Evolutionary conservation across 1,284 basidiomycete species (phyloP), one percentile per base, ranked within the genome.

Genomic region (Cryptococcus hybrid): DNA sequence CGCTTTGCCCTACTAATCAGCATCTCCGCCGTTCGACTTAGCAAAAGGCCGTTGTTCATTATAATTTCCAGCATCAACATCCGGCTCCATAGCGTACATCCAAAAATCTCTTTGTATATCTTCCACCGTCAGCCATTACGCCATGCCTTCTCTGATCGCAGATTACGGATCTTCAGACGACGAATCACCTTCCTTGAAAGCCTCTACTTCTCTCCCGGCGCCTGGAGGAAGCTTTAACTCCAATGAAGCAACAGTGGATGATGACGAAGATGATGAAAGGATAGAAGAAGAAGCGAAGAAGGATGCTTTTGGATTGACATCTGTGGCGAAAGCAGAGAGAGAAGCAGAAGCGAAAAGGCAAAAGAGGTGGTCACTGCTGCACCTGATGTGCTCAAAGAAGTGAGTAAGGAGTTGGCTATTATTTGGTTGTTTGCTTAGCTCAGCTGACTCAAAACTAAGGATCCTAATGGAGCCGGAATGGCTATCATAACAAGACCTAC

Each of bases 401-500:
- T 90, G 61, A 54, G 84, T 30, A 79, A 47, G 40, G 5, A 30
- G 30, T 30, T 3, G 13, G 34, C 45, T 3, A 13, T 30, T 35
- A 37, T 15, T 24, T 24, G 44, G 47, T 4, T 44, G 37, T 18
- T 30, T 9, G 40, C 34, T 5, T 30, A 11, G 9, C 7, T 1
- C 39, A 5, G 18, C 50, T 40, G 15, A 52, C 30, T 30, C 13
- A 39, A 9, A 15, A 12, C 37, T 11, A 63, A 92, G 90, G 90
- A 93, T 74, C 88, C 88, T 13, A 81, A 91, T 60, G 83, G 87
- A 57, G 62, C 67, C 24, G 85, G 88, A 77, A 85, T 85, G 0
- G 88, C 90, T 5, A 82, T 95, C 57, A 84, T 97, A 55, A 90
- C 89, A 6, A 85, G 94, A 49, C 90, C 94, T 11, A 93, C 90